A percentile compares a stretch with the other conserved stretches of the same genome.
Conservation (phyloP, 148 eudicot species). For the Rhododendron williamsianum region DNA sequence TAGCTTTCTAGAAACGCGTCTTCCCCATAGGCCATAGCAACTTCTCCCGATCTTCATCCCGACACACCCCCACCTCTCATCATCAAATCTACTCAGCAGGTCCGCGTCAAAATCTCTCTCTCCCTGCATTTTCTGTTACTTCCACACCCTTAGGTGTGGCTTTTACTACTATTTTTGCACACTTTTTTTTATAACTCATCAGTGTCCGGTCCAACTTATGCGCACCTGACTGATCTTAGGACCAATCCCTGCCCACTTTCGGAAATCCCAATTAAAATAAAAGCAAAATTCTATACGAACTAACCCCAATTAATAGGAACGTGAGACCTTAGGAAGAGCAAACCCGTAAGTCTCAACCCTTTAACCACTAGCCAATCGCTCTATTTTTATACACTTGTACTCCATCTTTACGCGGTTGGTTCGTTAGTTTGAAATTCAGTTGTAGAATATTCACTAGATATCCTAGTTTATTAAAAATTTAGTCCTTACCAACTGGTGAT, state of each 20-base stretch:
- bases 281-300: too few species aligned
- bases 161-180: too few species aligned
- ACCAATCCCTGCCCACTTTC: too few species aligned
- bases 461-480: not conserved
- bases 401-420: not conserved
- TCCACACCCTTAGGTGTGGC: not conserved
- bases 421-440: not conserved
- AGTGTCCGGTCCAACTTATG: too few species aligned
- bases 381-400: not conserved
- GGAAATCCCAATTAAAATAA: too few species aligned
- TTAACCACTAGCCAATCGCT: too few species aligned
- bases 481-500: not conserved
- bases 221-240: fast-evolving
- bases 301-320: too few species aligned
- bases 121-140: not conserved
- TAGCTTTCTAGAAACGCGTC: not conserved
- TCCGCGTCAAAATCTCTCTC: not conserved
- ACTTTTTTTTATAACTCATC: too few species aligned
- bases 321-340: too few species aligned
- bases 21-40: not conserved
- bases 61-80: not conserved
- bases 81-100: not conserved
- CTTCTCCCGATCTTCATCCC: not conserved
- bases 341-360: too few species aligned
- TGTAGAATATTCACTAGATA: not conserved